Conservation (phyloP, 441 rosid species). For the Hura crepitans region DNA sequence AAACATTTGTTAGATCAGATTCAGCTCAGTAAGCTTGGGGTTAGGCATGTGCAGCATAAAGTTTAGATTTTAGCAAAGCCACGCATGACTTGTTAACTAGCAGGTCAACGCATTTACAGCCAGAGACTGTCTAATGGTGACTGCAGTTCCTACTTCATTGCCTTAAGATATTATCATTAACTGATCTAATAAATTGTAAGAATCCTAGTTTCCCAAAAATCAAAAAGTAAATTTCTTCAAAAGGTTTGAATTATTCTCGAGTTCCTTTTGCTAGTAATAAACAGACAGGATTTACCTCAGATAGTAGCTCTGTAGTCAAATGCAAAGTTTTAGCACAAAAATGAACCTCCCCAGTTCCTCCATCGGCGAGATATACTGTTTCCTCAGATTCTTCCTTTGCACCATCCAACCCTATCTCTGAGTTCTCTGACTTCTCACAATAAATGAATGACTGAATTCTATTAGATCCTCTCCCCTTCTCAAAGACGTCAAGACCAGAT, state of each 20-base stretch:
- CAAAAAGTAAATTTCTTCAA: neutral
- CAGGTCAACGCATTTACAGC: no score
- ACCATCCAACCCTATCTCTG: slow-evolving; percentile 23
- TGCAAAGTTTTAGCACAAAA: slow-evolving; percentile 32
- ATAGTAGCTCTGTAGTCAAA: slow-evolving; percentile 26
- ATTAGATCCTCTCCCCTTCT: slow-evolving; percentile 31
- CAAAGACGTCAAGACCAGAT: slow-evolving; percentile 18
- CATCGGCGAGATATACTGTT: slow-evolving; percentile 29
- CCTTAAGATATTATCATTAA: neutral
- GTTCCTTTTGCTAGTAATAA: neutral
- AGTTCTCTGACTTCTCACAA: slow-evolving; percentile 37
- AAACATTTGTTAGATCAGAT: neutral
- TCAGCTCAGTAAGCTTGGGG: neutral
- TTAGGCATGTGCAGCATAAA: neutral
- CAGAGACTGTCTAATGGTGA: no score
- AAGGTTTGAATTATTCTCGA: neutral
- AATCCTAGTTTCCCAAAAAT: neutral
- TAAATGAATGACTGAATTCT: slow-evolving; percentile 31
- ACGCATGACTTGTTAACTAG: neutral
- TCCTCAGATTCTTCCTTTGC: slow-evolving; percentile 32
- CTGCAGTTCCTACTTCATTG: no score
- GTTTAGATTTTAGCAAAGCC: neutral
- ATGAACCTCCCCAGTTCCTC: slow-evolving; percentile 32
- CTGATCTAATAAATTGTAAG: neutral
- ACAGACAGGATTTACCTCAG: slow-evolving; percentile 41